Evolutionary conservation across 768 basidiomycete genomes (phyloP).

Genomic region (Cystoderma amianthinum): DNA sequence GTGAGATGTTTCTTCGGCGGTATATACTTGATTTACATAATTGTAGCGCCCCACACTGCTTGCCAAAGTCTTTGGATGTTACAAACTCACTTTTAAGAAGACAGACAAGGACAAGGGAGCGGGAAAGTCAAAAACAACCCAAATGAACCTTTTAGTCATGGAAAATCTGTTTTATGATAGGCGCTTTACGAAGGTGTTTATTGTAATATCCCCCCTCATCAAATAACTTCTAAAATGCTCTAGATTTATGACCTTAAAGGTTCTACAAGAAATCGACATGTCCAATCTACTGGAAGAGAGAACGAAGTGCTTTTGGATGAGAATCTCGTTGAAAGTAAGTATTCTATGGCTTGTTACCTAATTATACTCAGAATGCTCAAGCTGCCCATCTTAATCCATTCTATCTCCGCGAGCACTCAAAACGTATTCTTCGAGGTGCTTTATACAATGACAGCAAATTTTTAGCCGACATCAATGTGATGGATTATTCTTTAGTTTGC

Average conservation of each 20-base stretch:
- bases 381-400: conserved; percentile 85
- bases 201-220: conserved; percentile 27
- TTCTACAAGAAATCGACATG: conserved; percentile 89
- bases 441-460: conserved; percentile 95
- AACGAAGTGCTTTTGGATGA: conserved; percentile 96
- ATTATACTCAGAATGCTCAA: conserved; percentile 18
- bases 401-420: conserved; percentile 94
- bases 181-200: conserved; percentile 72
- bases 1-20: conserved; percentile 34
- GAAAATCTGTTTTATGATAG: conserved; percentile 95
- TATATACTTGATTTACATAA: conserved; percentile 4
- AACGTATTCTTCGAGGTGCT: conserved; percentile 85
- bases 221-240: neutral
- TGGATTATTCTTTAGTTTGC: conserved; percentile 96
- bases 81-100: conserved; percentile 87
- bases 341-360: neutral
- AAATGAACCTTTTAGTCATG: conserved; percentile 97
- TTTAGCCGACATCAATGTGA: conserved; percentile 88
- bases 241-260: conserved; percentile 98
- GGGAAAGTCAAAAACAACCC: conserved; percentile 69
- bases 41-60: conserved; percentile 84
- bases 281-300: conserved; percentile 81
- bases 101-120: conserved; percentile 60
- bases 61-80: conserved; percentile 96
- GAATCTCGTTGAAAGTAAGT: conserved; percentile 85